Base-by-base conservation (phyloP, 345 rosid species). In the Gynandropsis gynandra region DNA sequence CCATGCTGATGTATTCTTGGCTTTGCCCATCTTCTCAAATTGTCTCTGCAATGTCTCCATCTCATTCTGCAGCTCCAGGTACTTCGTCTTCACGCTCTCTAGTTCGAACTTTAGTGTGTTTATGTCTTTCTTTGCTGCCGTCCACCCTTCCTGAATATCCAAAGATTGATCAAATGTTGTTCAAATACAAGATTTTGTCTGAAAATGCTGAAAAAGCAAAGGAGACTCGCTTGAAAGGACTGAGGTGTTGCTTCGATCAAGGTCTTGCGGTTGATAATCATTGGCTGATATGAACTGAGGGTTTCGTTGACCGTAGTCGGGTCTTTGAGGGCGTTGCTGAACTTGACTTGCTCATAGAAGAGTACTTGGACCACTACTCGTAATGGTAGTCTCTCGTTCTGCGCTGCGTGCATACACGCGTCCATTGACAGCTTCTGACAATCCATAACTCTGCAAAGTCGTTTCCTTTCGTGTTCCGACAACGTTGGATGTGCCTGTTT, bases 341-440 rank as follows among this genome's bases (percentile, higher is more conserved):
- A 82, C 54, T 92, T 92, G 10, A 92, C 84, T 68, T 92, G 98
- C 62, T 92, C 96, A 0, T 95, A 87, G 78, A 92, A 92, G 38
- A 92, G 89, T 9, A 92, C 96, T 64, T 87, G 98, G 34, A 92
- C 89, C 35, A 92, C 98, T 1, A 92, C 87, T 50, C 98, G 52
- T 0, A 92, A 52, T 1, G 98, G 98, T 6, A 92, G 85, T 61
- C 96, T 53, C 68, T 92, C 98, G 54, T 92, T 92, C 54, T 87
- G 98, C 1, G 98, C 98, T 1, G 93, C 98, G 16, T 92, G 98
- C 93, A 84, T 77, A 56, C 98, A 84, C 0, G 98, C 98, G 37
- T 92, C 98, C 37, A 92, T 79, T 1, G 98, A 92, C 45, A 92
- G 95, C 60, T 92, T 92, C 64, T 87, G 98, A 70, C 96, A 87